A percentile compares a stretch with the other conserved stretches of the same genome.
Evolutionary conservation across 352 stramenopile species (phyloP).

Genomic region (Blastocystis sp.): DNA sequence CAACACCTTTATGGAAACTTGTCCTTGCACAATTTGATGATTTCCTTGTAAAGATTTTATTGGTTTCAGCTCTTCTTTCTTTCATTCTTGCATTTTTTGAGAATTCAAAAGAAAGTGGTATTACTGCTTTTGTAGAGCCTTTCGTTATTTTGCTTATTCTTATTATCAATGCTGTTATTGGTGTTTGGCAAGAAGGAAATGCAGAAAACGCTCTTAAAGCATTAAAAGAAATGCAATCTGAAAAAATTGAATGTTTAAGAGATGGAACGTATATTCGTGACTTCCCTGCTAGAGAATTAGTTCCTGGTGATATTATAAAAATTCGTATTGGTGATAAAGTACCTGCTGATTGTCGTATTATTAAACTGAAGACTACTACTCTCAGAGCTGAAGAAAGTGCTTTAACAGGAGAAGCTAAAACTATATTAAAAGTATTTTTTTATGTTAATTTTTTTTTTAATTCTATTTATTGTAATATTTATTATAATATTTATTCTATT

Average conservation of each 20-base stretch:
- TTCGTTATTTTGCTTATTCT: constrained; percentile 75
- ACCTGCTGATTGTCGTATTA: constrained; percentile 76
- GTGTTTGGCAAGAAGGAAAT: constrained; percentile 36
- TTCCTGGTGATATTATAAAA: constrained; percentile 84
- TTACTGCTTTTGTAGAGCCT: constrained; percentile 77
- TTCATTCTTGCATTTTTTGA: constrained; percentile 70
- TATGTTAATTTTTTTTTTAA: too few species aligned
- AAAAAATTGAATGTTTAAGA: constrained; percentile 43
- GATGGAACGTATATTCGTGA: not conserved
- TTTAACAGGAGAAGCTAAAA: constrained; percentile 81
- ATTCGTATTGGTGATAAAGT: constrained; percentile 76
- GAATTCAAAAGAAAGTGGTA: constrained; percentile 50
- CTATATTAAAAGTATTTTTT: constrained; percentile 59
- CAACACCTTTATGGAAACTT: constrained; percentile 68
- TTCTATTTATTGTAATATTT: too few species aligned
- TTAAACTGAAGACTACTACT: constrained; percentile 74
- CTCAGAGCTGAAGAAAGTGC: constrained; percentile 78
- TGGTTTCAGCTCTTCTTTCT: constrained; percentile 76
- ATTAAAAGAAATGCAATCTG: constrained; percentile 33
- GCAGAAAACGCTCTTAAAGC: constrained; percentile 5
- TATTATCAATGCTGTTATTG: constrained; percentile 32
- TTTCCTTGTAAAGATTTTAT: constrained; percentile 59
- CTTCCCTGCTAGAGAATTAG: constrained; percentile 64
- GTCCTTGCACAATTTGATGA: constrained; percentile 96
- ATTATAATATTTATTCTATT: too few species aligned